These are phyloP conservation scores for Williopsis jadinii DNA, from an alignment of 1,139 yeast genomes.

Conservation along the genomic window DNA sequence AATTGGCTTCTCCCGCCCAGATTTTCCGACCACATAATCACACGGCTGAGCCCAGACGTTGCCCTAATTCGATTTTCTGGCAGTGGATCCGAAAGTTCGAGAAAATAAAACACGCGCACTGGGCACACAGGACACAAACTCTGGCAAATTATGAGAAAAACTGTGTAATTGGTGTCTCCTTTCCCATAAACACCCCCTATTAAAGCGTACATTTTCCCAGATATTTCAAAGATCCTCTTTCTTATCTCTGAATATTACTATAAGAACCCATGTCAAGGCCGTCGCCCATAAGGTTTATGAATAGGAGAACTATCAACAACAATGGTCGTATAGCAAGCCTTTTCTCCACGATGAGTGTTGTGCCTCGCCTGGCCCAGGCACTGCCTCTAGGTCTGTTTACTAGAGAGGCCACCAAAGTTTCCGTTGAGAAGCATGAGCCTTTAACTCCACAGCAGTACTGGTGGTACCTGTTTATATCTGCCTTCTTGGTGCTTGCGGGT, in stretches of 20 bases:
- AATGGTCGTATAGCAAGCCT: constrained; percentile 7
- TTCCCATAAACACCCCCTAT: not conserved
- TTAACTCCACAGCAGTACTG: constrained; percentile 18
- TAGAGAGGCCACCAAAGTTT: not conserved
- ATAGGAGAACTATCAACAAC: not conserved
- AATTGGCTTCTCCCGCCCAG: too few species aligned
- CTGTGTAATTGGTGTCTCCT: too few species aligned
- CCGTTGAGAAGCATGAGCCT: not conserved
- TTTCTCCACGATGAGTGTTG: constrained; percentile 8
- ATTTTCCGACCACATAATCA: too few species aligned
- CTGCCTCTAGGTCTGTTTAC: constrained; percentile 6
- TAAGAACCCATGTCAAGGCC: constrained; percentile 6
- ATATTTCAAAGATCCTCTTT: too few species aligned
- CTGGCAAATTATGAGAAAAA: too few species aligned
- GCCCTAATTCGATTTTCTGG: too few species aligned
- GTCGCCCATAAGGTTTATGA: constrained; percentile 5
- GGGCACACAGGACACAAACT: too few species aligned
- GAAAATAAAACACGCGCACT: too few species aligned
- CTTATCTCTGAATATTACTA: too few species aligned
- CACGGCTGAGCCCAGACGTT: too few species aligned
- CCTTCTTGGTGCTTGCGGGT: constrained; percentile 71
- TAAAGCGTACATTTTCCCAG: not conserved
- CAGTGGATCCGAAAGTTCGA: too few species aligned
- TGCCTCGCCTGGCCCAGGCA: constrained; percentile 10
- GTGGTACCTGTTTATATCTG: constrained; percentile 44